A percentile compares a stretch with the other conserved stretches of the same genome.
phyloP scores from a whole-genome alignment of 495 filamentous ascomycete genomes.

The Viridothelium virens region DNA sequence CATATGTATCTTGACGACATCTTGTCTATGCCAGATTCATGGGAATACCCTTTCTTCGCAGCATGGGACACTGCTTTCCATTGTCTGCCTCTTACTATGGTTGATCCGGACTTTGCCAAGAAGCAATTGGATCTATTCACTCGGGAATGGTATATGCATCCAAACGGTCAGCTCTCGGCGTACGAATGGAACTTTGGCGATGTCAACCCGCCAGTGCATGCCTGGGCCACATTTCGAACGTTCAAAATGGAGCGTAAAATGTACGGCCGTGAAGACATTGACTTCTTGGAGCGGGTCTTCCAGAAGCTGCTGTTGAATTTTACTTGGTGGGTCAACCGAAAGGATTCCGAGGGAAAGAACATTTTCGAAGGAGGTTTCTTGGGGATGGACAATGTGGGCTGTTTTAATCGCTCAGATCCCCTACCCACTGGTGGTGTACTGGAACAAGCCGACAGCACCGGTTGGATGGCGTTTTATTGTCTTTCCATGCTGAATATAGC shows the following conservation, averaged over 20 bases:
- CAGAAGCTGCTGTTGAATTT: conserved; percentile 94
- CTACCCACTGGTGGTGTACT: conserved; percentile 86
- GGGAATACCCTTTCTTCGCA: conserved; percentile 98
- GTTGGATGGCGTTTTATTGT: conserved; percentile 98
- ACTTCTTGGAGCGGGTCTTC: conserved; percentile 93
- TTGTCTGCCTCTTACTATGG: conserved; percentile 91
- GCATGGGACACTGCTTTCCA: conserved; percentile 98
- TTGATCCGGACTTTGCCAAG: conserved; percentile 95
- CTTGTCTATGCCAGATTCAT: conserved; percentile 93
- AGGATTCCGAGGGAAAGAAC: conserved; percentile 88
- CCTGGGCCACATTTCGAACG: conserved; percentile 86
- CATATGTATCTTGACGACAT: conserved; percentile 92
- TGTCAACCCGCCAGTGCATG: conserved; percentile 93
- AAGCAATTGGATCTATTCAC: conserved; percentile 94
- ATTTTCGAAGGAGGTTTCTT: conserved; percentile 95
- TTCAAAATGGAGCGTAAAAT: conserved; percentile 98
- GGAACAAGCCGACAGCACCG: conserved; percentile 94
- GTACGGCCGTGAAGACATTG: conserved; percentile 87
- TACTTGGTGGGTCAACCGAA: conserved; percentile 98
- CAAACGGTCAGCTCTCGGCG: conserved; percentile 82
- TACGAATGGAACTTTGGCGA: conserved; percentile 99
- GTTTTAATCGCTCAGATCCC: conserved; percentile 97
- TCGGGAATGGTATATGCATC: conserved; percentile 98
- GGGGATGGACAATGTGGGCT: conserved; percentile 92
- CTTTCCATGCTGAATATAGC: conserved; percentile 94